Conservation (phyloP, 345 rosid genomes). For the Rhizophora apiculata region DNA sequence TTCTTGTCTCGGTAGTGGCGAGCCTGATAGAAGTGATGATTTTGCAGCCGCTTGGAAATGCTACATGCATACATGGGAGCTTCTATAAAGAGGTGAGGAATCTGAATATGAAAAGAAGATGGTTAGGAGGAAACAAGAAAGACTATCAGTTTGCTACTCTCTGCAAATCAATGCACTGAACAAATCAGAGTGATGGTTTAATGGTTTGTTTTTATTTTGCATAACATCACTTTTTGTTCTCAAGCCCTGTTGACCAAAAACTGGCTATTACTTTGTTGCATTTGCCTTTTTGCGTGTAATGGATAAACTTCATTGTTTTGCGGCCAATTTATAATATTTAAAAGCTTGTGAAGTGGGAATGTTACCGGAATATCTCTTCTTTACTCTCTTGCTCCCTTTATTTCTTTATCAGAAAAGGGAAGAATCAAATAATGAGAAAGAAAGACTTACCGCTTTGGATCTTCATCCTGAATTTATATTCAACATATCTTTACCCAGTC, state of each 20-base stretch:
- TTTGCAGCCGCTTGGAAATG: slow-evolving; percentile 82
- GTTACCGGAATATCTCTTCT: neutral
- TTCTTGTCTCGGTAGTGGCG: slow-evolving; percentile 73
- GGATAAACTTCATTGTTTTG: no score
- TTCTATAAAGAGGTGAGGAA: slow-evolving; percentile 87
- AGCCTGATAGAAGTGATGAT: slow-evolving; percentile 35
- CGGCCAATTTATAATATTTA: no score
- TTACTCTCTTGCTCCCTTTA: neutral
- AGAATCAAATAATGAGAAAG: no score
- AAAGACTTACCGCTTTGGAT: no score
- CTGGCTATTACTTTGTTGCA: no score
- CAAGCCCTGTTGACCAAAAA: no score
- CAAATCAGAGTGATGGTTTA: slow-evolving; percentile 83
- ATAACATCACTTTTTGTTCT: neutral
- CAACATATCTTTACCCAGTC: neutral
- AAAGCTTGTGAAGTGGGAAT: no score
- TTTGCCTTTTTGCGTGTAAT: no score
- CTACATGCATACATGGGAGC: slow-evolving; percentile 63
- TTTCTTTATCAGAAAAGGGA: neutral
- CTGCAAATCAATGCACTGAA: slow-evolving; percentile 74
- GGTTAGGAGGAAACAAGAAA: slow-evolving; percentile 55
- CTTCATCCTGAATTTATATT: no score
- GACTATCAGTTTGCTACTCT: slow-evolving; percentile 47
- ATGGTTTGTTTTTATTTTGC: slow-evolving; percentile 36
- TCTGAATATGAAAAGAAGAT: slow-evolving; percentile 64